phyloP scores from a whole-genome alignment of 495 filamentous ascomycete genomes.

The Annulohypoxylon maeteangense region DNA sequence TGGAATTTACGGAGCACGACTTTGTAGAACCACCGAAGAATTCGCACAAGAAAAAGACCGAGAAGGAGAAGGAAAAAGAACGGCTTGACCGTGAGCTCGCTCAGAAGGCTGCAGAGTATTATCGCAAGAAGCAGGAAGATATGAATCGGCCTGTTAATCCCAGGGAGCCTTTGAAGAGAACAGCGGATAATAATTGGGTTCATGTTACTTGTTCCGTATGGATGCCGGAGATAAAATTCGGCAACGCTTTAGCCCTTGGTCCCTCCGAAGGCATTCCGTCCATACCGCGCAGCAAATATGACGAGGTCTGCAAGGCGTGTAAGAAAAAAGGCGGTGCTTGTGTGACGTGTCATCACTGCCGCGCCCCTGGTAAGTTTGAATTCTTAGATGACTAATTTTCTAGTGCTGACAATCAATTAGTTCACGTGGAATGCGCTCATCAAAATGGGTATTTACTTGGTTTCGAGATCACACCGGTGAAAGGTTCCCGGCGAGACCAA shows the following conservation, averaged over 20 bases:
- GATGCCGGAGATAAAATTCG: constrained; percentile 92
- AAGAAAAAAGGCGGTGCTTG: constrained; percentile 77
- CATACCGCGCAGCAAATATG: constrained; percentile 74
- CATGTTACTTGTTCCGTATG: constrained; percentile 93
- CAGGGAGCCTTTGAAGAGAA: constrained; percentile 91
- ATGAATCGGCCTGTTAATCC: constrained; percentile 82
- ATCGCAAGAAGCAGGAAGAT: constrained; percentile 83
- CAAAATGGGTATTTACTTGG: constrained; percentile 83
- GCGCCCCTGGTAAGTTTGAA: constrained; percentile 61
- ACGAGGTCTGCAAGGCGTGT: constrained; percentile 87
- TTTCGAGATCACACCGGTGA: constrained; percentile 90
- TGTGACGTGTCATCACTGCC: constrained; percentile 83
- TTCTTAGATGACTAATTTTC: background rate
- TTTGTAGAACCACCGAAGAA: constrained; percentile 86
- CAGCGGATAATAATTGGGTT: constrained; percentile 96
- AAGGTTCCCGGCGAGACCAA: constrained; percentile 82
- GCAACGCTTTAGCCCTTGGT: constrained; percentile 79
- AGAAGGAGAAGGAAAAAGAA: constrained; percentile 91
- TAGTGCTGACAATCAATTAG: constrained; percentile 50
- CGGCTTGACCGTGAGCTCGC: constrained; percentile 83
- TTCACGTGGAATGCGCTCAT: constrained; percentile 92
- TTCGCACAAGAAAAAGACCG: constrained; percentile 91
- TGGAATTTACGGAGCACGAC: constrained; percentile 78
- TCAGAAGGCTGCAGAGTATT: constrained; percentile 75
- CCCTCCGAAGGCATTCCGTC: constrained; percentile 87